Percentiles rank a stretch among this genome's conserved stretches.
Conservation (phyloP, 352 stramenopile genomes). For the Phytophthora idaei region DNA sequence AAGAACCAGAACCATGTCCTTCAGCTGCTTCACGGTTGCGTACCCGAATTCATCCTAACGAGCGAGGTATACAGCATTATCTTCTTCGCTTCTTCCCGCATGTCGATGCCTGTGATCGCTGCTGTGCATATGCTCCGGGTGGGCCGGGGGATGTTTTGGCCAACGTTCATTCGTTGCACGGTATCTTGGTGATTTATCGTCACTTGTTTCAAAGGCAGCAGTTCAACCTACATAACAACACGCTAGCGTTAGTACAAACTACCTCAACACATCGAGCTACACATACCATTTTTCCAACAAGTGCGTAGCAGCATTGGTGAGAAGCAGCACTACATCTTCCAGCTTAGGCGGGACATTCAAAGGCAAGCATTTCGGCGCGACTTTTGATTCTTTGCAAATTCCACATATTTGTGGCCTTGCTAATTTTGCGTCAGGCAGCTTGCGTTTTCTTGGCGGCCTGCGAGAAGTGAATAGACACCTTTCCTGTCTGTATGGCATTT, state of each 20-base stretch:
- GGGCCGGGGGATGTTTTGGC: neutral
- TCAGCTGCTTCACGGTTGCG: constrained; percentile 3
- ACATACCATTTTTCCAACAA: constrained; percentile 5
- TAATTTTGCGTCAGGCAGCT: neutral
- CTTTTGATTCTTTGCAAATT: neutral
- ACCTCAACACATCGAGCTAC: neutral
- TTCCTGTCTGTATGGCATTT: neutral
- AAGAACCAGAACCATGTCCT: constrained; percentile 1
- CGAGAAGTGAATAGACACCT: neutral
- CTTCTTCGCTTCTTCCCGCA: constrained; percentile 3
- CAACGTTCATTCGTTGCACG: constrained; percentile 10
- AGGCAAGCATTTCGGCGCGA: constrained; percentile 8
- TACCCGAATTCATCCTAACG: constrained; percentile 7
- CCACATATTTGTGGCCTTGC: neutral
- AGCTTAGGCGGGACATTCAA: neutral
- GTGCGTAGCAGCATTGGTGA: neutral
- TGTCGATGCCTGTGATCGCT: constrained; percentile 11
- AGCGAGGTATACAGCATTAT: neutral
- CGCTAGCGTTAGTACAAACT: neutral
- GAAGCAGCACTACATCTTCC: neutral
- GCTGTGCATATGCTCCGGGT: neutral
- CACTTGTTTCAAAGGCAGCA: neutral
- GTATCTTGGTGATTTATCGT: neutral
- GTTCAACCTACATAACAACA: neutral
- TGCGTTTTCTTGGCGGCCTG: constrained; percentile 3